Evolutionary conservation across 73 alveolate genomes (phyloP).

Genomic region (Symbiodinium pilosum): DNA sequence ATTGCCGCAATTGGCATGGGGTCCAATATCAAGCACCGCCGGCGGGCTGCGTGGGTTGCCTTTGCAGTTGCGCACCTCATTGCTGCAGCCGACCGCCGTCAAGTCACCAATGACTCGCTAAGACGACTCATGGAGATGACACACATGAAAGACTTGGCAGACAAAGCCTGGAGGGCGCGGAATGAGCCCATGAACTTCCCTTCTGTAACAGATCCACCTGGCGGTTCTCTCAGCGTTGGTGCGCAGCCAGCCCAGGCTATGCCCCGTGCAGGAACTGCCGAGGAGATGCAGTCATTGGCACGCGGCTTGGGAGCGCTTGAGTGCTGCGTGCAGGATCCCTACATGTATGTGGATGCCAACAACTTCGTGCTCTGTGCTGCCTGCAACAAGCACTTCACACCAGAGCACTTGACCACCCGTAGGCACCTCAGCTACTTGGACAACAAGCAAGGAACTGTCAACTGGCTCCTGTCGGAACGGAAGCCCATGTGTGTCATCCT

Average conservation of each 20-base stretch:
- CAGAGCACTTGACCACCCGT: background rate
- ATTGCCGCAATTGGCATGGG: background rate
- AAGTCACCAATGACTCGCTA: background rate
- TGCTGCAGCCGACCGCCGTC: background rate
- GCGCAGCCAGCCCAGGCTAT: background rate
- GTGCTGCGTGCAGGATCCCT: background rate
- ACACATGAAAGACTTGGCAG: background rate
- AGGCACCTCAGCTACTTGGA: background rate
- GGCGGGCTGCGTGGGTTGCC: background rate
- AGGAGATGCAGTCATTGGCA: background rate
- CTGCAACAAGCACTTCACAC: constrained; percentile 6
- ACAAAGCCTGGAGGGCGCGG: background rate
- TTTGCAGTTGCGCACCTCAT: background rate
- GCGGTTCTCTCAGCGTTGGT: background rate
- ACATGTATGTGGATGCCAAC: background rate
- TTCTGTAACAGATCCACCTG: background rate
- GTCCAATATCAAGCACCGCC: background rate
- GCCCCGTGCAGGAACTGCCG: background rate
- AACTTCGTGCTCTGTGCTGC: background rate
- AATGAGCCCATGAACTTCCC: background rate
- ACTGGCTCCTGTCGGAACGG: background rate
- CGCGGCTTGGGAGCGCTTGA: background rate
- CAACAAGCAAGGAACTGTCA: background rate
- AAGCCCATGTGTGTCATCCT: background rate
- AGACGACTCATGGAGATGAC: no score